Conservation (phyloP, 495 filamentous ascomycete species). For the Penicillium lividum region DNA sequence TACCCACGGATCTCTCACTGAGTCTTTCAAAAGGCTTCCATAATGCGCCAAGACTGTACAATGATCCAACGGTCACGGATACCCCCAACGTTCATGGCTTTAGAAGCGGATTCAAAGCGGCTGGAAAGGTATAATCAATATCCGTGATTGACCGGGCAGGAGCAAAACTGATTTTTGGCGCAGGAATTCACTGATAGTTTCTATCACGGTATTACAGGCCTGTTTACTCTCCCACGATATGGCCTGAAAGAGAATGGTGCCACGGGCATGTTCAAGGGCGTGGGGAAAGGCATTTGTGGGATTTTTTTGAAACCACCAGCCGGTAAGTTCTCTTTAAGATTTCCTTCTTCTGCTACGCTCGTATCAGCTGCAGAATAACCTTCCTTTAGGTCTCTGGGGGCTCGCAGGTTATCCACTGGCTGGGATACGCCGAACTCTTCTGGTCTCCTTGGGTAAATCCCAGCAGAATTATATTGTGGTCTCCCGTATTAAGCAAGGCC, state of each 20-base stretch:
- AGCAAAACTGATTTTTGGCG: slow-evolving; percentile 36
- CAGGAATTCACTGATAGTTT: slow-evolving; percentile 66
- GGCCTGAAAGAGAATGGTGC: slow-evolving; percentile 70
- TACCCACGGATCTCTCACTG: slow-evolving; percentile 78
- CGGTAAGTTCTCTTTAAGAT: slow-evolving; percentile 42
- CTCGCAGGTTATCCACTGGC: slow-evolving; percentile 71
- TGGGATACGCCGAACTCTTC: slow-evolving; percentile 73
- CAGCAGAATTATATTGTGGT: slow-evolving; percentile 19
- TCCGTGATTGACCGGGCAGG: no score
- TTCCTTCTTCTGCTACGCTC: no score
- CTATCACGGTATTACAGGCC: slow-evolving; percentile 71
- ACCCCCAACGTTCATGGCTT: slow-evolving; percentile 70
- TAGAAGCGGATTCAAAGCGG: slow-evolving; percentile 65
- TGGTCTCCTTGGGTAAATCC: slow-evolving; percentile 42
- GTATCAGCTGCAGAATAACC: background rate
- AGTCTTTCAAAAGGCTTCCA: slow-evolving; percentile 82
- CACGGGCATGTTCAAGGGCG: slow-evolving; percentile 68
- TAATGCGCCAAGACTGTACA: slow-evolving; percentile 77
- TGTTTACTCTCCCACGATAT: slow-evolving; percentile 69
- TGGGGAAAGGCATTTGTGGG: slow-evolving; percentile 75
- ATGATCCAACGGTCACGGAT: slow-evolving; percentile 70
- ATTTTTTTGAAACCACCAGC: slow-evolving; percentile 70
- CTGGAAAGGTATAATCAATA: slow-evolving; percentile 55
- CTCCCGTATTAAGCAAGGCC: slow-evolving; percentile 28
- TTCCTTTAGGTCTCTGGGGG: slow-evolving; percentile 51